These are phyloP conservation scores for Aegilops tauschii DNA, from an alignment of 176 grass and related monocot species.

Conservation along the genomic window DNA sequence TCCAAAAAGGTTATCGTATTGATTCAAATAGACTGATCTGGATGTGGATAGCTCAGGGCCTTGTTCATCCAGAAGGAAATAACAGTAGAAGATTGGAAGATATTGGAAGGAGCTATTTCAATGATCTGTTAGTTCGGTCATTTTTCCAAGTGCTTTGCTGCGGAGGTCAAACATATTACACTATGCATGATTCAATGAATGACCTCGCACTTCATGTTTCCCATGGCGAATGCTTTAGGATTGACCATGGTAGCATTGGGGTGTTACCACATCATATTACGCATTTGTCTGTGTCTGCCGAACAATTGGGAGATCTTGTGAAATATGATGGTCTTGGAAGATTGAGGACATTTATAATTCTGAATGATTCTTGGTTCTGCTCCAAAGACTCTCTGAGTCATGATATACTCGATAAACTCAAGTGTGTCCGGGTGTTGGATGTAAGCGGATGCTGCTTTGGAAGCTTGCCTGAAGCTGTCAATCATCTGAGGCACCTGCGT, in stretches of 20 bases:
- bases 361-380: constrained; percentile 15
- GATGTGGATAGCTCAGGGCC: constrained; percentile 45
- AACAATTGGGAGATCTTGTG: neutral
- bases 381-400: neutral
- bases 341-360: constrained; percentile 10
- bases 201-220: constrained; percentile 37
- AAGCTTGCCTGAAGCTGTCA: constrained; percentile 14
- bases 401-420: constrained; percentile 12
- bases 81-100: constrained; percentile 16
- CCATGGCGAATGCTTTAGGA: constrained; percentile 14
- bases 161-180: neutral
- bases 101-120: constrained; percentile 32
- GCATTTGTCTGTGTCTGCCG: constrained; percentile 24
- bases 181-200: constrained; percentile 38
- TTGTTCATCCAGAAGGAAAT: constrained; percentile 10
- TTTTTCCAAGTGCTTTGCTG: constrained; percentile 23
- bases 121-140: constrained; percentile 28
- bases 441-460: constrained; percentile 13
- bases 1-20: constrained; percentile 16
- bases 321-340: neutral
- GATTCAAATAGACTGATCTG: constrained; percentile 19
- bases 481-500: constrained; percentile 22
- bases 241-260: neutral
- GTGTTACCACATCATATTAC: constrained; percentile 3
- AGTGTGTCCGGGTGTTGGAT: constrained; percentile 28